A percentile compares a stretch with the other conserved stretches of the same genome.
phyloP scores from a whole-genome alignment of 495 filamentous ascomycete species.

The Xylaria scruposa region DNA sequence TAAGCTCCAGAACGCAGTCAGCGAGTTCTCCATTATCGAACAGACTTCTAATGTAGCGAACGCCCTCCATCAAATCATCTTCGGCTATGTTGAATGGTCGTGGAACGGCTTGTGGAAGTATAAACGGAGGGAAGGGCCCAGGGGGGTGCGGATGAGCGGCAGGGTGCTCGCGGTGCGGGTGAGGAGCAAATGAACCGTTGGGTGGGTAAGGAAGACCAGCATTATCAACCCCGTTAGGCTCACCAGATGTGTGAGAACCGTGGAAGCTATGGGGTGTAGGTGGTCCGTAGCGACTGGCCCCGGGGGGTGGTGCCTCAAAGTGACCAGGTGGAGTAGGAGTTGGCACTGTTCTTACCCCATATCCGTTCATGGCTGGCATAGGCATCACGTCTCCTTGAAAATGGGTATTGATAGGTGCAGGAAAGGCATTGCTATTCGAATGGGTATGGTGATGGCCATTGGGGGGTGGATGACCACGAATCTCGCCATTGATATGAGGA shows the following conservation, averaged over 20 bases:
- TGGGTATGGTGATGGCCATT: conserved; percentile 42
- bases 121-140: conserved; percentile 33
- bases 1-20: conserved; percentile 58
- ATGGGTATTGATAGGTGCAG: conserved; percentile 42
- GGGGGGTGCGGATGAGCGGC: conserved; percentile 30
- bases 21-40: conserved; percentile 51
- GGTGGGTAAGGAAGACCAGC: conserved; percentile 37
- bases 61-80: conserved; percentile 44
- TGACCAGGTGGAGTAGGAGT: conserved; percentile 43
- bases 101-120: conserved; percentile 28
- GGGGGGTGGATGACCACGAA: conserved; percentile 37
- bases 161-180: conserved; percentile 34
- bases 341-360: conserved; percentile 41
- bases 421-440: conserved; percentile 41
- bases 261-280: conserved; percentile 62
- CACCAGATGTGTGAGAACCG: conserved; percentile 57
- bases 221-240: conserved; percentile 46
- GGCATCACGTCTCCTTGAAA: conserved; percentile 36
- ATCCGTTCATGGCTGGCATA: conserved; percentile 31
- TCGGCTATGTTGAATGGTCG: conserved; percentile 32
- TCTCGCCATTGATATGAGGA: conserved; percentile 42
- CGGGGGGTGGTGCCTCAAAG: conserved; percentile 47
- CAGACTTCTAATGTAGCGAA: conserved; percentile 46
- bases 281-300: conserved; percentile 48
- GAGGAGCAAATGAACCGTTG: conserved; percentile 42